Base-by-base conservation (phyloP, 371 early-diverging fungal genomes). In the Mucor circinelloides region DNA sequence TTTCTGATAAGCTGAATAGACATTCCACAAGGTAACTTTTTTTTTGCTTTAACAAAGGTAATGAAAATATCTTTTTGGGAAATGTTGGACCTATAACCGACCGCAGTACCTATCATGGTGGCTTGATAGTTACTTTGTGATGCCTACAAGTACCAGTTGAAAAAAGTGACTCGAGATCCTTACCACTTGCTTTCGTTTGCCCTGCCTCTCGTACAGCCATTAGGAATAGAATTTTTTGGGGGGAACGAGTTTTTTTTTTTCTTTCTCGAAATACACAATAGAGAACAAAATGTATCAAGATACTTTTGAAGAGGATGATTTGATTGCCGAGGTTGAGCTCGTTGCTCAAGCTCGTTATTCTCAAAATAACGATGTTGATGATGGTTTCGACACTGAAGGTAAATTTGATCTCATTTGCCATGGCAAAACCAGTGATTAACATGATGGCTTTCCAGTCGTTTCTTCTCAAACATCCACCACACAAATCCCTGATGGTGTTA, bases 321-420 rank as follows among this genome's bases (percentile, higher is more conserved):
- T 91, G 76, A 90, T 87, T 66, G 91, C 91, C 68, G 91, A 94
- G 82, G 91, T 94, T 73, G 95, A 94, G 75, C 84, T 94, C 60
- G 89, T 92, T 34, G 87, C 90, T 58, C 81, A 79, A 69, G 79
- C 75, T 30, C 75, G 76, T 50, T 80, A 76, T 58, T 66, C 80
- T 38, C 70, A 71, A 46, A 69, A 87, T 64, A 85, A 85, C 61
- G 86, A 82, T 60, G 78, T 83, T 21, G 89, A 88, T 25, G 85
- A 80, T 64, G 84, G 78, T 31, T 80, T 80, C 50, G 80, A 78
- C 44, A 70, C 68, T 27, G 83, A 82, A 72, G 83, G 83, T 82
- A 75, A 58, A 63, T 50, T 1, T 15, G n/a, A n/a, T n/a, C n/a
- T n/a, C n/a, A 13, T 3, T 42, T n/a, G 42, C 17, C 15, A 42